Evolutionary conservation across 306 rosid genomes (phyloP), one percentile per base, ranked within the genome.

Genomic region (Citrullus mucosospermus): DNA sequence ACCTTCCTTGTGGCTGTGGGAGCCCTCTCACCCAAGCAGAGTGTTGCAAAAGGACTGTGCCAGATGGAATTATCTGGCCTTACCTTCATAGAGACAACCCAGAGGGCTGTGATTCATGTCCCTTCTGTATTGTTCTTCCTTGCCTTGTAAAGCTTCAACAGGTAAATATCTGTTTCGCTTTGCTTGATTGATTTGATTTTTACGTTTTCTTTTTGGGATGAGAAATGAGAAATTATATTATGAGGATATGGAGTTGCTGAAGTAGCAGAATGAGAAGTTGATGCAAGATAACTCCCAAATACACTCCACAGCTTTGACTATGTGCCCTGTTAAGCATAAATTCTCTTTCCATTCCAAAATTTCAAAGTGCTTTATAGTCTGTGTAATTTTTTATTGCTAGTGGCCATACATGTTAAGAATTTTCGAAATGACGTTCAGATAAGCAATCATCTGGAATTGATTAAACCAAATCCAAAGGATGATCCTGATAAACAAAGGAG

Each of bases 61-160:
- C 91, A n/a, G 58, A 90, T 84, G 98, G 98, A 77, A 81, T 84
- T 69, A 86, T 92, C 79, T 92, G 98, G 96, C 92, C 94, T 80
- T 92, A 94, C 80, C 91, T 92, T 81, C 98, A 92, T 82, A 88
- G 81, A 85, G 96, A 90, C 80, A 92, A 83, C 75, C 94, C 94
- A 6, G 93, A 92, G 65, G 97, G 98, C 16, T 94, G 98, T 88
- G 96, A 89, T 85, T 92, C 97, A 75, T 94, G 98, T 79, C 98
- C 98, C 82, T 94, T 83, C 83, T 94, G 98, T 82, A 82, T 94
- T 77, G 96, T 94, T 76, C 97, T 94, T 76, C 98, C 97, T 79
- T 94, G 97, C 84, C 98, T 94, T 62, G 91, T 94, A 82, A 94
- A 94, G 90, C 94, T 94, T 57, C 98, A 94, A 82, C 98, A 94